A percentile compares a stretch with the other conserved stretches of the same genome.
Conservation (phyloP, 2,329 filamentous ascomycete genomes). For the Talaromyces atroroseus region DNA sequence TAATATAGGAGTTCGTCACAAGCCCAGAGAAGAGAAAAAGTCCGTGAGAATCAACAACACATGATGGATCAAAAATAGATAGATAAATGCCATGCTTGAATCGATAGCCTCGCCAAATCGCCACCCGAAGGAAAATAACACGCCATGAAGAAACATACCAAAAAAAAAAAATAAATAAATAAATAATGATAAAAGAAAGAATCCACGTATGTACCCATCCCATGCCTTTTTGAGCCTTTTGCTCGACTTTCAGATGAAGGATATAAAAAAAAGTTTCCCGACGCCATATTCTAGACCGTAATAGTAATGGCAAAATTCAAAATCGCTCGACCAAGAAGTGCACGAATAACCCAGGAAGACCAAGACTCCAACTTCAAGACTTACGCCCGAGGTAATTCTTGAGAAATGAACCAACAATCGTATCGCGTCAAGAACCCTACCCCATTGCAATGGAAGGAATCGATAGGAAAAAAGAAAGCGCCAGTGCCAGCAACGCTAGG, state of each 20-base stretch:
- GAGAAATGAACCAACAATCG: background rate
- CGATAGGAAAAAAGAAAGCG: background rate
- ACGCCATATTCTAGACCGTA: background rate
- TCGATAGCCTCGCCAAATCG: background rate
- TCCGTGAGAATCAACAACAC: background rate
- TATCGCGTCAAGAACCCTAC: constrained; percentile 4
- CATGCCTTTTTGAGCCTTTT: background rate
- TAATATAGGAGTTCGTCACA: background rate
- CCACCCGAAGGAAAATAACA: background rate
- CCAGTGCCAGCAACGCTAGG: background rate
- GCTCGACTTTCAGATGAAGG: background rate
- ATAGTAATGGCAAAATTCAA: background rate
- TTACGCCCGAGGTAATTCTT: background rate
- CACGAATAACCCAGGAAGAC: background rate
- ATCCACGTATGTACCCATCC: constrained; percentile 1
- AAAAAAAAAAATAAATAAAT: background rate
- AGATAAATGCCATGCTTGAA: background rate
- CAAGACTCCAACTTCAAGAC: constrained; percentile 4
- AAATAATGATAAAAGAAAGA: background rate
- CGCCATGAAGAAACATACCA: background rate
- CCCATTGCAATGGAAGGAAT: background rate
- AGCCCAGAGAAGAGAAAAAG: background rate
- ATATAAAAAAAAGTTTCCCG: background rate
- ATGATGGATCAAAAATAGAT: background rate
- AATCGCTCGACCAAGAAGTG: background rate